Percentiles rank a stretch among this genome's conserved stretches.
phyloP scores from a whole-genome alignment of 495 filamentous ascomycete species.

The Penicillium riverlandense region DNA sequence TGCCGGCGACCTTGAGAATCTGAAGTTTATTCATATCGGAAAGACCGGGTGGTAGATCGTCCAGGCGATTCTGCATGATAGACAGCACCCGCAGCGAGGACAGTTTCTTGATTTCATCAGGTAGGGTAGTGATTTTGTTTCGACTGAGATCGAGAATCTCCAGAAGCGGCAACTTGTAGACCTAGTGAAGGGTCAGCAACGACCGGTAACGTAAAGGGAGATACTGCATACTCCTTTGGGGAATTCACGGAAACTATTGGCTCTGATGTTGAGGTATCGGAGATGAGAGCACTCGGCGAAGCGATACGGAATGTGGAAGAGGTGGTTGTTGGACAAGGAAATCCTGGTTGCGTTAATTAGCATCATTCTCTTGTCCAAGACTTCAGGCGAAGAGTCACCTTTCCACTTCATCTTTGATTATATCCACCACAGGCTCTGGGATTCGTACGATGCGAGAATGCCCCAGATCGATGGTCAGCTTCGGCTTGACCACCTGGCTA shows the following conservation, averaged over 20 bases:
- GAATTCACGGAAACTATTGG: conserved; percentile 82
- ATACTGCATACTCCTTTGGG: conserved; percentile 65
- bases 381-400: conserved; percentile 47
- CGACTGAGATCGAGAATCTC: conserved; percentile 89
- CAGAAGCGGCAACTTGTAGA: conserved; percentile 75
- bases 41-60: conserved; percentile 71
- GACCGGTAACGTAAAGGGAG: conserved; percentile 4
- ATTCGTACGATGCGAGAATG: conserved; percentile 72
- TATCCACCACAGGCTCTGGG: conserved; percentile 82
- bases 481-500: conserved; percentile 62
- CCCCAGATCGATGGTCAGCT: conserved; percentile 83
- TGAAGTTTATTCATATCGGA: conserved; percentile 85
- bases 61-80: conserved; percentile 77
- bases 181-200: conserved; percentile 32
- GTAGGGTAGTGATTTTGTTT: conserved; percentile 72
- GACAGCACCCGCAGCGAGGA: conserved; percentile 70
- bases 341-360: conserved; percentile 44
- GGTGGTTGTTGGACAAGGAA: conserved; percentile 81
- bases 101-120: conserved; percentile 71
- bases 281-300: conserved; percentile 83
- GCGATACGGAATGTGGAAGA: conserved; percentile 68
- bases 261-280: conserved; percentile 90
- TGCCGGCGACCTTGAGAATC: conserved; percentile 80
- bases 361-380: no score
- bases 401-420: conserved; percentile 89